Evolutionary conservation across 305 asterid genomes (phyloP).

Genomic region (Solanum aculeatissimum): DNA sequence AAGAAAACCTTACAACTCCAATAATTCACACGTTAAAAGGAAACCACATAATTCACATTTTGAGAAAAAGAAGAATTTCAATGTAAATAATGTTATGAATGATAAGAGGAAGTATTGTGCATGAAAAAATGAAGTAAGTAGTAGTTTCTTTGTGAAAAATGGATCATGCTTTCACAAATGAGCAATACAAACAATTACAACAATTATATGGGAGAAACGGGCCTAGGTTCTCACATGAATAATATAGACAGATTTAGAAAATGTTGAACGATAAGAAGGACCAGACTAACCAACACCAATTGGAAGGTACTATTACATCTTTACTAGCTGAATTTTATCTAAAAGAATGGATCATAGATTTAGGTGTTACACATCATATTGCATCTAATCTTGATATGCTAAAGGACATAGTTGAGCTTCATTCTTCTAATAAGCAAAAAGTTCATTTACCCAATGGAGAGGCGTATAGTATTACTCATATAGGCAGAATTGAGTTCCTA

Average conservation of each 20-base stretch:
- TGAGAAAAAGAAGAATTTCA: too few species aligned
- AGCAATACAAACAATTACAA: too few species aligned
- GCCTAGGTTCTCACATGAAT: not conserved
- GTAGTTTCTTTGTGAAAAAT: too few species aligned
- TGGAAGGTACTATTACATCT: not conserved
- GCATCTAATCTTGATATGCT: not conserved
- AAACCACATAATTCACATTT: too few species aligned
- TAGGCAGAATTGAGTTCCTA: not conserved
- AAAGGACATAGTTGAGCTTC: not conserved
- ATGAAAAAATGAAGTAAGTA: too few species aligned
- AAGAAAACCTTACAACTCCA: too few species aligned
- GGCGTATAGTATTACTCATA: not conserved
- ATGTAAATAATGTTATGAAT: too few species aligned
- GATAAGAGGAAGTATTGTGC: too few species aligned
- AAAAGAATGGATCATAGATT: not conserved
- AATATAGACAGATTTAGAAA: too few species aligned
- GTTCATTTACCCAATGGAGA: not conserved
- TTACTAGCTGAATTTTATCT: not conserved
- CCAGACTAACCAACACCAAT: not conserved
- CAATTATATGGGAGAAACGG: too few species aligned
- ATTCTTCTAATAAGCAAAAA: not conserved
- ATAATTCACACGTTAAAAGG: too few species aligned
- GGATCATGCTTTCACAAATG: too few species aligned
- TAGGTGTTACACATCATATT: not conserved
- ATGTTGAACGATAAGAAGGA: not conserved